Evolutionary conservation across 2,329 filamentous ascomycete species (phyloP).

Genomic region (Colletotrichum plurivorum): DNA sequence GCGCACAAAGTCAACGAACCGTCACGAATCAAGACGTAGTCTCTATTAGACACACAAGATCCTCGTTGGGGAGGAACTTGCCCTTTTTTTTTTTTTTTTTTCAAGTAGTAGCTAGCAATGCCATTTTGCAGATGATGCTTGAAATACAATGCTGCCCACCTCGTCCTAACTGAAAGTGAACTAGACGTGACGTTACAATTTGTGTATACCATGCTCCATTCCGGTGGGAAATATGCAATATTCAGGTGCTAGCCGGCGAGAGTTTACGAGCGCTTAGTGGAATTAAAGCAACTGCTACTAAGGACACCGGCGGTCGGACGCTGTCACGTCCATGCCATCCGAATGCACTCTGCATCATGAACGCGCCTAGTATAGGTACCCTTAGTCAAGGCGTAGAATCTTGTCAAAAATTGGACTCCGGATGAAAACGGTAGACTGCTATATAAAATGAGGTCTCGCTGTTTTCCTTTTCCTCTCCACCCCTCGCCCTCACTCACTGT

Average conservation of each 20-base stretch:
- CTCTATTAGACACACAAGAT: background rate
- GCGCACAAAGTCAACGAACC: conserved; percentile 16
- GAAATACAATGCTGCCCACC: background rate
- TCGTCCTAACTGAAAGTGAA: too few relatives aligned
- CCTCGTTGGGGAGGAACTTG: background rate
- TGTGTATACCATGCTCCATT: too few relatives aligned
- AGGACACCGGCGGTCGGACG: background rate
- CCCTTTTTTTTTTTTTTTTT: conserved; percentile 23
- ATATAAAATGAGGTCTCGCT: conserved; percentile 20
- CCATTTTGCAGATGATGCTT: conserved; percentile 26
- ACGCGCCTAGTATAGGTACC: background rate
- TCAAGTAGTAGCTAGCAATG: conserved; percentile 29
- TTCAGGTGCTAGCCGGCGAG: too few relatives aligned
- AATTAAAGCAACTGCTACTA: too few relatives aligned
- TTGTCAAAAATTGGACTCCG: background rate
- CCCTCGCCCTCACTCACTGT: background rate
- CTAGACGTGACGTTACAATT: too few relatives aligned
- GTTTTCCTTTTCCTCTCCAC: conserved; percentile 19
- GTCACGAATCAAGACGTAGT: conserved; percentile 26
- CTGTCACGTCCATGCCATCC: conserved; percentile 5
- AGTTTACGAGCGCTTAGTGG: too few relatives aligned
- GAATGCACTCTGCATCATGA: background rate
- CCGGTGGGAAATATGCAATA: too few relatives aligned
- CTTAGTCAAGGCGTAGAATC: background rate
- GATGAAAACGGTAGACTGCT: conserved; percentile 5